phyloP scores from a whole-genome alignment of 345 rosid genomes.

The Kernera saxatilis region DNA sequence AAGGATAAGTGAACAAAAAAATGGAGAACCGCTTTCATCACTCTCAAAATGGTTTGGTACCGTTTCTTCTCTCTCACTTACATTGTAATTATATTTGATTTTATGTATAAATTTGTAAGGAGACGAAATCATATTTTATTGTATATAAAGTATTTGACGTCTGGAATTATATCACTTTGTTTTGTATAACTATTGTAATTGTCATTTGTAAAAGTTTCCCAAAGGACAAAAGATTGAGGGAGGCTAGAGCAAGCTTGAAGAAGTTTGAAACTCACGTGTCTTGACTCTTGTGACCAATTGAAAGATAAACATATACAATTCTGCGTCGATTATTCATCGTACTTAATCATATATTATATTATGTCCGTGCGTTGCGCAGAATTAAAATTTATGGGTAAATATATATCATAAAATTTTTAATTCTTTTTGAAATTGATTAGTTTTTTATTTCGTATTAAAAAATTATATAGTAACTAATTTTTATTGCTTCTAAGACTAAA shows the following conservation, averaged over 20 bases:
- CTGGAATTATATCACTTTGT: background rate
- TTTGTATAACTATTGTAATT: background rate
- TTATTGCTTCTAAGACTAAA: too few relatives aligned
- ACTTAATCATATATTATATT: too few relatives aligned
- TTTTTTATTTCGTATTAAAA: too few relatives aligned
- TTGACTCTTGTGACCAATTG: background rate
- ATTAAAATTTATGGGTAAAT: too few relatives aligned
- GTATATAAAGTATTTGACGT: constrained; percentile 15
- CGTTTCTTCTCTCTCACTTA: background rate
- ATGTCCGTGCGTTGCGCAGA: too few relatives aligned
- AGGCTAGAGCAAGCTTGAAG: background rate
- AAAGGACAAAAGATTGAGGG: background rate
- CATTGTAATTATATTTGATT: constrained; percentile 22
- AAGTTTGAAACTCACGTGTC: background rate
- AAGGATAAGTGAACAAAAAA: constrained; percentile 40
- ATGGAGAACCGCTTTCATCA: background rate
- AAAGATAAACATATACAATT: background rate
- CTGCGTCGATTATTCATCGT: background rate
- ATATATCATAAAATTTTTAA: too few relatives aligned
- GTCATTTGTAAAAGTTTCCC: background rate
- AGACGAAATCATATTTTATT: background rate
- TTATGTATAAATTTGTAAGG: constrained; percentile 13
- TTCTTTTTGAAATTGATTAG: too few relatives aligned
- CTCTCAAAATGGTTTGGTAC: background rate
- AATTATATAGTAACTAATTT: too few relatives aligned